Base-by-base conservation (phyloP, 2,329 filamentous ascomycete species). In the Trichoderma endophyticum region DNA sequence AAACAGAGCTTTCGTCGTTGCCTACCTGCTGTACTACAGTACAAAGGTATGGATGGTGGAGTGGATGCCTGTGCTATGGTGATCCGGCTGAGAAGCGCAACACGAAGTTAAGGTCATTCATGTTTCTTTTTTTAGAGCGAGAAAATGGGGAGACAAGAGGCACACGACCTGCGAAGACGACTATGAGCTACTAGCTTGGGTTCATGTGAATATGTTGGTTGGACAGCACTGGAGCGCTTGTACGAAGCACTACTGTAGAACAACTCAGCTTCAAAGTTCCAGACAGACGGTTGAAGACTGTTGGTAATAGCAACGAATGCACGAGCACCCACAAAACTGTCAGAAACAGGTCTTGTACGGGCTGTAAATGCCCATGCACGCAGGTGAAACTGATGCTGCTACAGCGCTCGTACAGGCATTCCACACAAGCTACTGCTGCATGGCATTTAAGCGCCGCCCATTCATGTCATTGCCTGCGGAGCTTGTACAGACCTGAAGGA, bases 371-470 rank as follows among this genome's bases (percentile, higher is more conserved):
- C 48, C 48, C 48, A 54, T 54, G 48, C 48, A 54, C 48, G n/a
- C 48, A 54, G 48, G n/a, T 54, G 48, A 54, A 54, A 24, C 48
- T 30, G 54, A 28, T 57, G 54, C 24, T 57, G 54, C 54, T 30
- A 57, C 48, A 54, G 48, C 48, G 21, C 48, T 54, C n/a, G 21
- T 54, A 54, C 48, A 54, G 48, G 48, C 48, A 54, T 54, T 54
- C n/a, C 39, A 54, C 48, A 62, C 21, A n/a, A 28, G 51, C 64
- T 57, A 67, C 28, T 18, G 43, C 39, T 18, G 43, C 30, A 67
- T 26, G 48, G 30, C 21, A 28, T 26, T 21, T 67, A 70, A 62
- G 68, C 68, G 68, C 66, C 66, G 57, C 24, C 66, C 57, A 61
- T 48, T 61, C 56, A 62, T 32, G 6, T 30, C 39, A 43, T 43